Conservation (phyloP, 805 yeast genomes). For the Sugiyamaella qingdaonensis region DNA sequence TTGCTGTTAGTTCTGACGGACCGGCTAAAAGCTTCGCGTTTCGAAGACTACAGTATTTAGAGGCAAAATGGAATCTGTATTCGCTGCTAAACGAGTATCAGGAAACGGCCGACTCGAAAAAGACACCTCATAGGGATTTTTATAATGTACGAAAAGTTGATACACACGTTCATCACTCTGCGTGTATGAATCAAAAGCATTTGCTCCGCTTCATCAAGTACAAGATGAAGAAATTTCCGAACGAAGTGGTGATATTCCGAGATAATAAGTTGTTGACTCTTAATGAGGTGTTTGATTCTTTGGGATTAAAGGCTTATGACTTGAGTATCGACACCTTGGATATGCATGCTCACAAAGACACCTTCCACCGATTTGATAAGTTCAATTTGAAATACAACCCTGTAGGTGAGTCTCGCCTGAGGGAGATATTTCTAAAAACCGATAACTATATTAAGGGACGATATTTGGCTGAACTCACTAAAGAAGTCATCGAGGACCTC, state of each 20-base stretch:
- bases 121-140: slow-evolving; percentile 95
- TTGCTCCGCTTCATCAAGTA: slow-evolving; percentile 89
- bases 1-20: slow-evolving; percentile 82
- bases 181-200: slow-evolving; percentile 99
- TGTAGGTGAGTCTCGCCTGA: slow-evolving; percentile 92
- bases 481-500: slow-evolving; percentile 89
- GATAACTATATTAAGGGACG: slow-evolving; percentile 87
- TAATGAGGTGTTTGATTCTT: slow-evolving; percentile 85
- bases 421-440: slow-evolving; percentile 94
- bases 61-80: slow-evolving; percentile 95
- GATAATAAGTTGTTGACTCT: slow-evolving; percentile 86
- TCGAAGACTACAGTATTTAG: slow-evolving; percentile 85
- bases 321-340: slow-evolving; percentile 93
- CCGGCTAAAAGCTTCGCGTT: slow-evolving; percentile 96
- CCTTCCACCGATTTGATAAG: slow-evolving; percentile 96
- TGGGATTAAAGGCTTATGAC: slow-evolving; percentile 90
- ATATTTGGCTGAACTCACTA: slow-evolving; percentile 89
- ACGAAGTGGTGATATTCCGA: slow-evolving; percentile 88
- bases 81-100: slow-evolving; percentile 84
- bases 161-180: slow-evolving; percentile 98
- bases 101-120: slow-evolving; percentile 84
- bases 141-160: slow-evolving; percentile 96
- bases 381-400: slow-evolving; percentile 97
- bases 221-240: slow-evolving; percentile 79
- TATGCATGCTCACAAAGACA: slow-evolving; percentile 98